phyloP scores from a whole-genome alignment of 768 basidiomycete species.

The Vishniacozyma victoriae region DNA sequence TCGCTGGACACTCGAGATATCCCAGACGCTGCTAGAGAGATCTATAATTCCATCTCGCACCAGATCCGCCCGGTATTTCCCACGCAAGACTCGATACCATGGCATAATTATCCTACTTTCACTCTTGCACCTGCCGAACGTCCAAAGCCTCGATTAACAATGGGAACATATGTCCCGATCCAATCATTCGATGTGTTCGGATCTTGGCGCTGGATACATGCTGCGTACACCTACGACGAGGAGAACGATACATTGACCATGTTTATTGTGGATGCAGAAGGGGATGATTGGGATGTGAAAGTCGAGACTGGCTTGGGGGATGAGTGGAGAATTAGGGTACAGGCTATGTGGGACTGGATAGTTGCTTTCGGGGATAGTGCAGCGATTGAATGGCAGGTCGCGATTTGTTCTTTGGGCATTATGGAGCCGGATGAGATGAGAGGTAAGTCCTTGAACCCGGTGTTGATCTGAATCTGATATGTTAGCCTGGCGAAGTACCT shows the following conservation, averaged over 20 bases:
- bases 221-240: slow-evolving; percentile 10
- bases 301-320: slow-evolving; percentile 4
- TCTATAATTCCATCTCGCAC: slow-evolving; percentile 22
- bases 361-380: slow-evolving; percentile 4
- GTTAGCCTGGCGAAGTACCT: slow-evolving; percentile 2
- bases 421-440: slow-evolving; percentile 15
- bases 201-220: slow-evolving; percentile 19
- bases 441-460: slow-evolving; percentile 10
- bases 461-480: background rate
- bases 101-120: slow-evolving; percentile 18
- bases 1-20: no score
- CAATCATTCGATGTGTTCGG: slow-evolving; percentile 34
- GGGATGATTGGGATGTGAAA: slow-evolving; percentile 19
- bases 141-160: slow-evolving; percentile 17
- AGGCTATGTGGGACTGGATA: slow-evolving; percentile 3
- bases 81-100: slow-evolving; percentile 1
- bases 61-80: slow-evolving; percentile 12
- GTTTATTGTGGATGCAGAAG: slow-evolving; percentile 26
- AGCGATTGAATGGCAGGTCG: slow-evolving; percentile 18
- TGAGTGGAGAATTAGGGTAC: background rate
- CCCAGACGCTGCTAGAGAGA: slow-evolving; percentile 15
- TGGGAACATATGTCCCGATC: slow-evolving; percentile 31
- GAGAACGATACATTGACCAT: slow-evolving; percentile 7
- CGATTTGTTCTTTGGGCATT: slow-evolving; percentile 6
- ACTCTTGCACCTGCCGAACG: slow-evolving; percentile 19